phyloP scores from a whole-genome alignment of 208 protist genomes.

The Leishmania gerbilli region DNA sequence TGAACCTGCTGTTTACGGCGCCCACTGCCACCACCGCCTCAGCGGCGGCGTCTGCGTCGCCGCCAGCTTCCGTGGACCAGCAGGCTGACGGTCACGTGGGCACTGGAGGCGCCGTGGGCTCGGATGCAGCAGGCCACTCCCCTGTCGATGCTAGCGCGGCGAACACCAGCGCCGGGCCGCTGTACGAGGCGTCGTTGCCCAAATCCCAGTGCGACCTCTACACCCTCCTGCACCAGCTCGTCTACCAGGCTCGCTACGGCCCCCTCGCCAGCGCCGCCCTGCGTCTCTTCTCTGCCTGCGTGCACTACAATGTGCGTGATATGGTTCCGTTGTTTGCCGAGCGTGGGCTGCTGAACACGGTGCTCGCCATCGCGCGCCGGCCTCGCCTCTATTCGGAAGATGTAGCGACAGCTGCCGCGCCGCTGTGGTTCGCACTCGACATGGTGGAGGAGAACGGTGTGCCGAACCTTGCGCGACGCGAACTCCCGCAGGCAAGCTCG shows the following conservation, averaged over 20 bases:
- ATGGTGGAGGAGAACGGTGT: slow-evolving; percentile 21
- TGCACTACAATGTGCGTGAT: slow-evolving; percentile 85
- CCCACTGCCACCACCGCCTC: slow-evolving; percentile 3
- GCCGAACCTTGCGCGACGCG: slow-evolving; percentile 10
- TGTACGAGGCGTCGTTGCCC: slow-evolving; percentile 5
- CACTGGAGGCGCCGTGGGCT: not conserved
- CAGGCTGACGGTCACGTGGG: no score
- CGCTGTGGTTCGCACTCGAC: slow-evolving; percentile 23
- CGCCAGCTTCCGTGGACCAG: not conserved
- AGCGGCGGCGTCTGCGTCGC: slow-evolving; percentile 5
- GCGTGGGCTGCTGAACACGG: slow-evolving; percentile 70
- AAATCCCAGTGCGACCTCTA: slow-evolving; percentile 47
- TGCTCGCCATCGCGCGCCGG: slow-evolving; percentile 48
- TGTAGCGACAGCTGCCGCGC: not conserved
- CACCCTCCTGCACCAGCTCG: slow-evolving; percentile 61
- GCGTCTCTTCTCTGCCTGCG: slow-evolving; percentile 63
- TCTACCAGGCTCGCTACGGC: slow-evolving; percentile 60
- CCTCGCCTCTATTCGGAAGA: slow-evolving; percentile 8
- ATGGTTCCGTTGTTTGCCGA: slow-evolving; percentile 81
- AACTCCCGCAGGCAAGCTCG: not conserved
- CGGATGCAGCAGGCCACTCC: not conserved
- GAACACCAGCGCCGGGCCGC: not conserved
- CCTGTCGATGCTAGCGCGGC: not conserved
- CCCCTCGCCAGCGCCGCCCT: slow-evolving; percentile 49
- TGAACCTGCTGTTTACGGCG: slow-evolving; percentile 21